A percentile compares a stretch with the other conserved stretches of the same genome.
phyloP scores from a whole-genome alignment of 179 eudicot species.

The Camellia oleifera region DNA sequence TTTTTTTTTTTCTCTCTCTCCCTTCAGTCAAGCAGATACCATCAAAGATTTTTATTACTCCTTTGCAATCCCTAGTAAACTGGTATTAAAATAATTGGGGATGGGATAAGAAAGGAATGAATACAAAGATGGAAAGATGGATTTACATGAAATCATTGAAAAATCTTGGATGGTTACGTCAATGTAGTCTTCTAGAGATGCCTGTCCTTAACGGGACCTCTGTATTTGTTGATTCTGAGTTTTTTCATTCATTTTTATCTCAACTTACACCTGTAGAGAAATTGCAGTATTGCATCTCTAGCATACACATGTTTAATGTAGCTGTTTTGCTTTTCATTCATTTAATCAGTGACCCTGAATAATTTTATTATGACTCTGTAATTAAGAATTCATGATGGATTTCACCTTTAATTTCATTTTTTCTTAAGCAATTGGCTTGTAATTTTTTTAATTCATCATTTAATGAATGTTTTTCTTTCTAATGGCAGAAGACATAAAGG shows the following conservation, averaged over 20 bases:
- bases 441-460: not conserved
- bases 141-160: not conserved
- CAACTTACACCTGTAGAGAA: not conserved
- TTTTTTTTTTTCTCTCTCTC: too few relatives aligned
- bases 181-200: not conserved
- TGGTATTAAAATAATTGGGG: not conserved
- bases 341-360: too few relatives aligned
- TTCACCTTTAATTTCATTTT: not conserved
- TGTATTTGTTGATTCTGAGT: not conserved
- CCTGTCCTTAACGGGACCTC: not conserved
- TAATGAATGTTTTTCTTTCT: slow-evolving; percentile 16
- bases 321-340: not conserved
- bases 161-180: not conserved
- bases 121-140: not conserved
- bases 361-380: not conserved
- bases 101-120: not conserved
- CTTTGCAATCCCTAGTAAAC: too few relatives aligned
- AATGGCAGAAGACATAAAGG: slow-evolving; percentile 80
- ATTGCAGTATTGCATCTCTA: not conserved
- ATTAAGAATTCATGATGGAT: too few relatives aligned
- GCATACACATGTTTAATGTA: not conserved
- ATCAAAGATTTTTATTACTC: too few relatives aligned
- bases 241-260: not conserved
- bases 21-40: too few relatives aligned
- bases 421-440: not conserved